Base-by-base conservation (phyloP, 78 protist genomes). In the Emiliania huxleyi region DNA sequence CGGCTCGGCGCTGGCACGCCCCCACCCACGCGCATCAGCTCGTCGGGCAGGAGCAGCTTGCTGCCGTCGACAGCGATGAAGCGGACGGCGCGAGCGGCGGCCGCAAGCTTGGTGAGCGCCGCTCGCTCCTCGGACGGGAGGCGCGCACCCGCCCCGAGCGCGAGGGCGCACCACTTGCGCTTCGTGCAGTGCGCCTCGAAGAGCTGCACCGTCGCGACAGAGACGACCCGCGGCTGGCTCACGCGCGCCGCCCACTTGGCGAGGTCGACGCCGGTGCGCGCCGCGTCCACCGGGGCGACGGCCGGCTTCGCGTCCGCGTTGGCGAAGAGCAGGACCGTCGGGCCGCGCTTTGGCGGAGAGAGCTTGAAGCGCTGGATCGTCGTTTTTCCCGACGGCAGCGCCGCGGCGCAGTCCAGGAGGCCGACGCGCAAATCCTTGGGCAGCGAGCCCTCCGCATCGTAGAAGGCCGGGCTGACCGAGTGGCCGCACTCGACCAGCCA, bases 301-400 rank as follows among this genome's bases (percentile, higher is more conserved):
- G 1, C 48, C 5, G 85, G 85, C 0, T 0, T 19, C n/a, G n/a
- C n/a, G 5, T 37, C 85, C 35, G 6, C 42, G 55, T 81, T 81
- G 56, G 56, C 48, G 37, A 44, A 3, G 42, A n/a, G 23, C 29
- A 44, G n/a, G 56, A 81, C 19, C 26, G 18, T 23, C 38, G 89
- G 56, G 29, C 52, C 52, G 40, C 3, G 0, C 56, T 0, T 1
- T 0, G 35, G 46, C n/a, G 3, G 22, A 6, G 5, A n/a, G 56
- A 81, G 46, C 56, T 81, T 81, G 89, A 81, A 81, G 89, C 89
- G 89, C 89, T 81, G 38, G 55, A 6, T 4, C 22, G 52, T 26
- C 0, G 89, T 81, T 38, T 81, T 81, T 38, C 89, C 89, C 29
- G 33, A 15, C 12, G 89, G 89, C 49, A 81, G 55, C 49, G 18